These are phyloP conservation scores for Graphiopsis chlorocephala DNA, from an alignment of 2,329 filamentous ascomycete genomes.

Conservation along the genomic window DNA sequence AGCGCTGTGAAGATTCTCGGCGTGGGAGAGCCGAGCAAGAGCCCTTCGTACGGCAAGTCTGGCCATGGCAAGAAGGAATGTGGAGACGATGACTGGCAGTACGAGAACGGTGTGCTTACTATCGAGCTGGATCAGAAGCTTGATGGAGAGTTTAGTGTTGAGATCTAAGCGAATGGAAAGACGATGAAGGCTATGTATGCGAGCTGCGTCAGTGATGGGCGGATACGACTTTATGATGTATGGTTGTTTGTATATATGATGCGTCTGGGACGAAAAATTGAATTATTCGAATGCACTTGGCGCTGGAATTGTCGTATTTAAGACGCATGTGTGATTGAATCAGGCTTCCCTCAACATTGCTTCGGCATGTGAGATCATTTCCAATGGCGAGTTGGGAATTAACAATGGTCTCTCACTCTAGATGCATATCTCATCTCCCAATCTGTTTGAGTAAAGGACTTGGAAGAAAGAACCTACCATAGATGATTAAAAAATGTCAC, in stretches of 20 bases:
- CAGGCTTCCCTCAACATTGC: too few species aligned
- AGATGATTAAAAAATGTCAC: too few species aligned
- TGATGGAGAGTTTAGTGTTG: constrained; percentile 10
- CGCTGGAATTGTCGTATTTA: too few species aligned
- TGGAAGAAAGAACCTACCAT: too few species aligned
- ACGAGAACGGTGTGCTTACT: constrained; percentile 5
- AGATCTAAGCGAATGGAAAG: neutral
- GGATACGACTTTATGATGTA: neutral
- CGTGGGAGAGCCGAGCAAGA: neutral
- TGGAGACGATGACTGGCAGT: neutral
- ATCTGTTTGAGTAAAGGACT: too few species aligned
- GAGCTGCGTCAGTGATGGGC: neutral
- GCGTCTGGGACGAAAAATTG: neutral
- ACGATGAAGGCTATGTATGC: neutral
- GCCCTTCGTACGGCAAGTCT: neutral
- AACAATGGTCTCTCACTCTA: too few species aligned
- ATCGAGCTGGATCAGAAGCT: constrained; percentile 14
- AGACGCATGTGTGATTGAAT: too few species aligned
- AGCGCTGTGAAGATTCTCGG: constrained; percentile 54
- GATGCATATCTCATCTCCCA: too few species aligned
- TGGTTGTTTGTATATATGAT: neutral
- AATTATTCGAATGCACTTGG: neutral
- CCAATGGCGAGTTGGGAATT: too few species aligned
- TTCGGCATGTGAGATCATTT: too few species aligned
- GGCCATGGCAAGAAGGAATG: constrained; percentile 5